Evolutionary conservation across 73 alveolate species (phyloP).

Genomic region (Paramecium bursaria): DNA sequence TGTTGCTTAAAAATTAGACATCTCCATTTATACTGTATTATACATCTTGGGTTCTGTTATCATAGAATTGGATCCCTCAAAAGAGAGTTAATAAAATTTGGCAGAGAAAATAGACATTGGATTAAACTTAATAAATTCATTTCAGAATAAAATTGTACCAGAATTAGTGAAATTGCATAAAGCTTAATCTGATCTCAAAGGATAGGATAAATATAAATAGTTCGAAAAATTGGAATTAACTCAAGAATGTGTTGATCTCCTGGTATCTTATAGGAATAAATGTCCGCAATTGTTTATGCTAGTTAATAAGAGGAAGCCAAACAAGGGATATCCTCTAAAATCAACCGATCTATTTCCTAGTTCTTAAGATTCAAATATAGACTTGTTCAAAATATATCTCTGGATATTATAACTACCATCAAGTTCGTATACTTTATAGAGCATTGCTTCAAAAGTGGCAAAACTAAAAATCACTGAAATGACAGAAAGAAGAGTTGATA

Average conservation of each 20-base stretch:
- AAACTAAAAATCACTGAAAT: constrained; percentile 40
- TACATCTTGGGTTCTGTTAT: constrained; percentile 28
- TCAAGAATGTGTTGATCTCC: constrained; percentile 22
- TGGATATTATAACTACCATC: constrained; percentile 59
- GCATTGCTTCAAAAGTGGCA: constrained; percentile 65
- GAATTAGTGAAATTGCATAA: constrained; percentile 62
- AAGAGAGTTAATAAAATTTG: constrained; percentile 6
- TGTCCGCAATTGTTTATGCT: constrained; percentile 28
- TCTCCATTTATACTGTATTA: constrained; percentile 19
- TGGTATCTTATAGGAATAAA: constrained; percentile 39
- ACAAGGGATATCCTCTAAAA: constrained; percentile 33
- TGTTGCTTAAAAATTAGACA: constrained; percentile 26
- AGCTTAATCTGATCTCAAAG: constrained; percentile 55
- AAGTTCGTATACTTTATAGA: constrained; percentile 17
- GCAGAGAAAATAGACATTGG: constrained; percentile 64
- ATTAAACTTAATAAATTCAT: constrained; percentile 58
- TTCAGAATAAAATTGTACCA: constrained; percentile 61
- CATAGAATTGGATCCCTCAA: constrained; percentile 17
- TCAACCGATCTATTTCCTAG: constrained; percentile 39
- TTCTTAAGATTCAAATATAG: constrained; percentile 59
- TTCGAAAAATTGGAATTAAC: constrained; percentile 55
- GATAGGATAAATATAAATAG: constrained; percentile 44
- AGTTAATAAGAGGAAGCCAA: neutral
- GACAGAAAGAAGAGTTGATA: neutral
- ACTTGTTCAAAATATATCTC: constrained; percentile 52